phyloP scores from a whole-genome alignment of 2,329 filamentous ascomycete species.

The Dactylonectria macrodidyma region DNA sequence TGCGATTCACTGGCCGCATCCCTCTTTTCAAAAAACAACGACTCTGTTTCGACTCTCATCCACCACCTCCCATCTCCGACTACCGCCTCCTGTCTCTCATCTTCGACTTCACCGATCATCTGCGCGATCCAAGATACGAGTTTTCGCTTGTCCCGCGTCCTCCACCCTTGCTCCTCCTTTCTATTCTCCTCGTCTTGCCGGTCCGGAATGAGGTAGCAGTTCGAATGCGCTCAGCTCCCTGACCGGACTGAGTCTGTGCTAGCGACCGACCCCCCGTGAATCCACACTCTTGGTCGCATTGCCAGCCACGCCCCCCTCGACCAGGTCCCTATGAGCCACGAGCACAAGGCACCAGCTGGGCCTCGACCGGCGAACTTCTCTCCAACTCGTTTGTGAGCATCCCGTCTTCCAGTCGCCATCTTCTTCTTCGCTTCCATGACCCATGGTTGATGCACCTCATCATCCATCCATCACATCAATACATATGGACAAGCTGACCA shows the following conservation, averaged over 20 bases:
- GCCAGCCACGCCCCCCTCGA: slow-evolving; percentile 48
- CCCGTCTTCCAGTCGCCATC: slow-evolving; percentile 31
- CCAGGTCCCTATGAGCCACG: slow-evolving; percentile 55
- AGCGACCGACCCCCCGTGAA: slow-evolving; percentile 46
- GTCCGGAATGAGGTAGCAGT: slow-evolving; percentile 72
- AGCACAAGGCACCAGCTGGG: slow-evolving; percentile 71
- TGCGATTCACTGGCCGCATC: slow-evolving; percentile 31
- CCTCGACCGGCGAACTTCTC: slow-evolving; percentile 72
- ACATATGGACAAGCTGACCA: slow-evolving; percentile 47
- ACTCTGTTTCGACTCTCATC: slow-evolving; percentile 47
- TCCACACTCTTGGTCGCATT: slow-evolving; percentile 49
- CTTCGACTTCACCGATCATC: slow-evolving; percentile 39
- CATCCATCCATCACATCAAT: slow-evolving; percentile 29
- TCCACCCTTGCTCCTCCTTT: slow-evolving; percentile 10
- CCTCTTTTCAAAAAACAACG: slow-evolving; percentile 42
- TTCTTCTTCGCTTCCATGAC: slow-evolving; percentile 26
- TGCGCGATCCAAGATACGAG: slow-evolving; percentile 31
- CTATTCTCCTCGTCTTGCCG: slow-evolving; percentile 33
- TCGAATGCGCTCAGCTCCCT: slow-evolving; percentile 71
- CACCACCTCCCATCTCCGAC: slow-evolving; percentile 30
- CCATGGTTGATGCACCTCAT: slow-evolving; percentile 30
- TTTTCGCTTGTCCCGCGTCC: slow-evolving; percentile 24
- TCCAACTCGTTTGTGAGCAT: slow-evolving; percentile 67
- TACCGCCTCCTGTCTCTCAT: slow-evolving; percentile 32
- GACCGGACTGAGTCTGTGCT: slow-evolving; percentile 69